Base-by-base conservation (phyloP, 1,139 yeast genomes). In the Blastobotrys proliferans region DNA sequence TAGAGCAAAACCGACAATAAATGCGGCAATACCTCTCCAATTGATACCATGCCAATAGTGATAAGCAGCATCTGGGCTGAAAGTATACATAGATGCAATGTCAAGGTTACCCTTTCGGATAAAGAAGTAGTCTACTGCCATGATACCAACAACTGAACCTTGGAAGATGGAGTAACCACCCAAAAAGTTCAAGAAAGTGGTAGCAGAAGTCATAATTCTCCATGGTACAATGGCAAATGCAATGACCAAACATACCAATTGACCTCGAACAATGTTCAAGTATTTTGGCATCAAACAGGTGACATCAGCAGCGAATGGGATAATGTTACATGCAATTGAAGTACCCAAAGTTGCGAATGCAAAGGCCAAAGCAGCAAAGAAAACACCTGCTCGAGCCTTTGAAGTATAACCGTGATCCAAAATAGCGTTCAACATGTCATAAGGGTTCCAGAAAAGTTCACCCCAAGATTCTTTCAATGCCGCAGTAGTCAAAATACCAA, bases 321-420 rank as follows among this genome's bases (percentile, higher is more conserved):
- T 71, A 10, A 81, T 76, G 58, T 79, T 79, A 29, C 83, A 82
- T 19, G 79, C 71, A 40, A 78, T 69, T 51, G 78, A 77, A 9
- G 92, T 82, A 62, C 94, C 94, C 52, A 83, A 67, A 63, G 83
- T 92, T 14, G 94, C 90, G 51, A 83, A 64, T 1, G 86, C 83
- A 66, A 84, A 83, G 0, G 83, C 82, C 41, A 79, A 69, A 4
- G 85, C 73, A 49, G 83, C 79, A 50, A 85, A 72, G 62, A 84
- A 84, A 1, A 81, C 90, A 53, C 92, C 94, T 19, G 87, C 94
- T 60, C 90, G 72, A 41, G 53, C 45, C 20, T 35, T 35, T n/a
- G 53, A 30, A 34, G 57, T 58, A 39, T 54, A 51, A 31, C 59
- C 58, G 6, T 53, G 50, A 52, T 63, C 63, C 19, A 42, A 56